These are phyloP conservation scores for Heliamphora pulchella DNA, from an alignment of 179 eudicot genomes.

Conservation along the genomic window DNA sequence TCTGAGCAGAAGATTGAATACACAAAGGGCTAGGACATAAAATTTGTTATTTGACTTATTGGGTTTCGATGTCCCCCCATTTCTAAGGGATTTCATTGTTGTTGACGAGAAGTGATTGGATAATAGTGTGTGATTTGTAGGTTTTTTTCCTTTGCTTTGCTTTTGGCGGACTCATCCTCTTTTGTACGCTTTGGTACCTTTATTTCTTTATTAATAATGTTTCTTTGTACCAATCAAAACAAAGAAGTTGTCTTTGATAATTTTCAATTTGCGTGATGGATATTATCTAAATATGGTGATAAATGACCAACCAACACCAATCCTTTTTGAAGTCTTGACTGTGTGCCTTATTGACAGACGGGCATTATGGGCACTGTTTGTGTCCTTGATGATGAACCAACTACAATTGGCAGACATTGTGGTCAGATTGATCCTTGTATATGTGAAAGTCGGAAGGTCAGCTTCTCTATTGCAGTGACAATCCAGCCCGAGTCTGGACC, in stretches of 20 bases:
- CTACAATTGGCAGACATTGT: constrained; percentile 73
- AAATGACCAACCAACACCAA: not conserved
- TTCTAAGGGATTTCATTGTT: not conserved
- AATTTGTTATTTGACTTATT: not conserved
- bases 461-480: constrained; percentile 77
- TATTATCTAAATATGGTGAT: not conserved
- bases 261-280: not conserved
- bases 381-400: constrained; percentile 94
- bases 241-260: not conserved
- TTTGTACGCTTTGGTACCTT: not conserved
- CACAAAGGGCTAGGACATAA: not conserved
- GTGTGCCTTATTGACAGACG: constrained; percentile 50
- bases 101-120: not conserved
- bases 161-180: not conserved
- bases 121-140: not conserved
- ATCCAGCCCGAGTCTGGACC: constrained; percentile 98
- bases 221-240: not conserved
- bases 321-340: constrained; percentile 12
- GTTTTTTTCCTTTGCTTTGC: not conserved
- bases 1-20: not conserved
- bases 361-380: constrained; percentile 81
- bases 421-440: constrained; percentile 77
- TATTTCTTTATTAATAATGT: not conserved
- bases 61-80: not conserved
- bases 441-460: constrained; percentile 70